Percentiles rank a stretch among this genome's conserved stretches.
These are phyloP conservation scores for Biscogniauxia marginata DNA, from an alignment of 2,329 filamentous ascomycete species.

Conservation along the genomic window DNA sequence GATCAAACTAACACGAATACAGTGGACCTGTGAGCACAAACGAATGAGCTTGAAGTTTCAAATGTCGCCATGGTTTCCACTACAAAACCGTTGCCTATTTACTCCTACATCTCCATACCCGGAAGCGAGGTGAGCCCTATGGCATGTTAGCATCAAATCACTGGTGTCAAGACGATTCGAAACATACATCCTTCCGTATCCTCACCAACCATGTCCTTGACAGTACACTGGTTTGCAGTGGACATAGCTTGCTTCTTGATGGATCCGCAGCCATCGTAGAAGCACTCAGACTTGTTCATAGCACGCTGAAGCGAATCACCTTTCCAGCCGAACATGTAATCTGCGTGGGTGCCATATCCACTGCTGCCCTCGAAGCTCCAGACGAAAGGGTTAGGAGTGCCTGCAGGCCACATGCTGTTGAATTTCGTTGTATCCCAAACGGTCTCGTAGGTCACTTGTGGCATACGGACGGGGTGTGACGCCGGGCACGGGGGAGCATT, in stretches of 20 bases:
- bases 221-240: not conserved
- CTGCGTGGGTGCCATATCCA: slow-evolving; percentile 31
- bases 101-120: not conserved
- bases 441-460: slow-evolving; percentile 44
- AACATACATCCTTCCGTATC: not conserved
- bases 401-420: slow-evolving; percentile 37
- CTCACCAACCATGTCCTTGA: not conserved
- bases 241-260: not conserved
- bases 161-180: not conserved
- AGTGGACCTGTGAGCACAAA: too few relatives aligned
- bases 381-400: slow-evolving; percentile 33
- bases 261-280: not conserved
- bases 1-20: too few relatives aligned
- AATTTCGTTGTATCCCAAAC: slow-evolving; percentile 45
- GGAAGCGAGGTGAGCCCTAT: not conserved
- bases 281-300: not conserved
- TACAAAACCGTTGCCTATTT: too few relatives aligned
- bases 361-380: slow-evolving; percentile 33
- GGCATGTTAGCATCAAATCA: slow-evolving; percentile 9
- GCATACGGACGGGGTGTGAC: slow-evolving; percentile 40
- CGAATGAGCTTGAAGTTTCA: too few relatives aligned
- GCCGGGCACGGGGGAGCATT: slow-evolving; percentile 29
- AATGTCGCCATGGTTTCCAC: too few relatives aligned
- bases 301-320: not conserved
- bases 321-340: not conserved